These are phyloP conservation scores for Monosporascus sp. DNA, from an alignment of 2,329 filamentous ascomycete species.

Conservation along the genomic window DNA sequence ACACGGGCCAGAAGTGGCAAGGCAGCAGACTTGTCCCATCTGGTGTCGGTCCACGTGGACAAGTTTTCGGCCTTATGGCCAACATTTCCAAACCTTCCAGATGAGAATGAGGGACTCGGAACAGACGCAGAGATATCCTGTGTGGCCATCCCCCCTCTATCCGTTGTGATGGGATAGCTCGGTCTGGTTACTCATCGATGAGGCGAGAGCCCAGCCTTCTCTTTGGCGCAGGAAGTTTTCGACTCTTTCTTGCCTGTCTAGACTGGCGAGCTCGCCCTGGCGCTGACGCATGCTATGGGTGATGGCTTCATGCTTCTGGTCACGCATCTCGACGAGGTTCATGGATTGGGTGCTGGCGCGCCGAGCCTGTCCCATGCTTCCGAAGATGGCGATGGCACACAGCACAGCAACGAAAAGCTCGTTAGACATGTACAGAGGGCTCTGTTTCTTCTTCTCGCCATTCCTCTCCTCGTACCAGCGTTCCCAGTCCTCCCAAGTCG, in stretches of 20 bases:
- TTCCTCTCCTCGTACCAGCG: conserved; percentile 60
- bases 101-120: not conserved
- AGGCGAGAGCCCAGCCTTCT: conserved; percentile 39
- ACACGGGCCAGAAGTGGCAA: not conserved
- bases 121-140: not conserved
- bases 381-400: conserved; percentile 62
- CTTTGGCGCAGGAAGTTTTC: conserved; percentile 71
- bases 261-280: conserved; percentile 45
- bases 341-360: conserved; percentile 59
- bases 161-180: conserved; percentile 3
- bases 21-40: not conserved
- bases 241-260: conserved; percentile 61
- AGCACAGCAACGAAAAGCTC: conserved; percentile 72
- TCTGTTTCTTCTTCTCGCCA: conserved; percentile 40
- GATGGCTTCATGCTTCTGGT: conserved; percentile 62
- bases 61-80: not conserved
- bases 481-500: conserved; percentile 98
- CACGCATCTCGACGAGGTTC: conserved; percentile 60
- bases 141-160: not conserved
- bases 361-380: conserved; percentile 66
- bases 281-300: conserved; percentile 52
- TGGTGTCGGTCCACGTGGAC: too few species aligned
- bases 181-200: conserved; percentile 2
- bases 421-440: conserved; percentile 68
- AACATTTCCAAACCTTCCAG: not conserved